Evolutionary conservation across 2,329 filamentous ascomycete species (phyloP).

Genomic region (Phaeomoniella chlamydospora): DNA sequence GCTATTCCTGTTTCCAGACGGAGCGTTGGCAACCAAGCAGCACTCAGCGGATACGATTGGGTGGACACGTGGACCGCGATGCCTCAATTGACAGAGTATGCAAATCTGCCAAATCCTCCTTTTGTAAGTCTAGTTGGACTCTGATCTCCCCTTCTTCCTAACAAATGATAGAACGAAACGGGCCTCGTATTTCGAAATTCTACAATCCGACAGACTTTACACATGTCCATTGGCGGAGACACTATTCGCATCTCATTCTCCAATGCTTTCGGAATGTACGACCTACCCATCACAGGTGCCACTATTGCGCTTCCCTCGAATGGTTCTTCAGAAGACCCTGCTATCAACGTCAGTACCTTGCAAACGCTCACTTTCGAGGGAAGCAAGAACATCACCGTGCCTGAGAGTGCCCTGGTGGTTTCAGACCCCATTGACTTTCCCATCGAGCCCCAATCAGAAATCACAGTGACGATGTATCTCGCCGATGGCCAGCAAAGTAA

Average conservation of each 20-base stretch:
- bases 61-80: conserved; percentile 51
- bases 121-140: conserved; percentile 35
- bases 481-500: conserved; percentile 39
- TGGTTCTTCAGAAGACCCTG: conserved; percentile 37
- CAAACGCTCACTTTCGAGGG: conserved; percentile 45
- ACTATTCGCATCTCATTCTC: conserved; percentile 49
- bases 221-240: conserved; percentile 40
- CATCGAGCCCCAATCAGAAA: conserved; percentile 33
- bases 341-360: conserved; percentile 37
- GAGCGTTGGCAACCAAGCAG: too few relatives aligned
- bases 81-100: conserved; percentile 49
- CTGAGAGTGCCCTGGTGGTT: conserved; percentile 42
- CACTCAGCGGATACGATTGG: conserved; percentile 30
- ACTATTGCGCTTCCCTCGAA: conserved; percentile 42
- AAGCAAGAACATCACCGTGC: conserved; percentile 34
- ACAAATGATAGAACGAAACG: conserved; percentile 31
- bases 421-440: conserved; percentile 47
- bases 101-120: conserved; percentile 45
- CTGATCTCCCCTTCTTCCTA: conserved; percentile 7
- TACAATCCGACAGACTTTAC: conserved; percentile 52
- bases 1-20: too few relatives aligned
- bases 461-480: conserved; percentile 46
- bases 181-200: conserved; percentile 43
- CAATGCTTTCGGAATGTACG: conserved; percentile 48
- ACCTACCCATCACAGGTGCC: conserved; percentile 44